Conservation (phyloP, 306 rosid species). For the Ammopiptanthus mongolicus region DNA sequence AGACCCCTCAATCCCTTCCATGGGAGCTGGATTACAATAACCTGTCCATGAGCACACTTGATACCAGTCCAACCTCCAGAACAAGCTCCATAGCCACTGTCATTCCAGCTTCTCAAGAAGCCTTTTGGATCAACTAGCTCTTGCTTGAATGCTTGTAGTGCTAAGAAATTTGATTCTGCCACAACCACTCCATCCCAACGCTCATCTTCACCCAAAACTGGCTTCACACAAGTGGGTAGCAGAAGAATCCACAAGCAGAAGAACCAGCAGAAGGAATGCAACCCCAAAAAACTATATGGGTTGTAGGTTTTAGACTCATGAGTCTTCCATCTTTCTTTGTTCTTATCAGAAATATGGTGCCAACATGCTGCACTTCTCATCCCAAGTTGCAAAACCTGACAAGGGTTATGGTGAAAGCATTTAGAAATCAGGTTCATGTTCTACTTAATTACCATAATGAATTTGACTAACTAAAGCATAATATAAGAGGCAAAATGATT, state of each 20-base stretch:
- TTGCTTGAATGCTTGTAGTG: constrained; percentile 73
- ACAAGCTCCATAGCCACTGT: constrained; percentile 69
- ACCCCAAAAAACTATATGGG: background rate
- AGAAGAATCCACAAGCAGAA: constrained; percentile 25
- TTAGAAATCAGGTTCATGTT: background rate
- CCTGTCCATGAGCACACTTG: constrained; percentile 82
- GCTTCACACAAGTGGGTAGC: constrained; percentile 17
- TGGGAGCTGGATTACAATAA: constrained; percentile 75
- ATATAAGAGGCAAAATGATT: too few species aligned
- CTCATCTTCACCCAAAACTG: constrained; percentile 30
- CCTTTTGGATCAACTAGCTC: constrained; percentile 70
- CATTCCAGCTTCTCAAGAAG: constrained; percentile 72
- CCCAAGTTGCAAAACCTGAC: constrained; percentile 2
- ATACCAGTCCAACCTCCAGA: constrained; percentile 77
- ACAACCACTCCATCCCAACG: constrained; percentile 71
- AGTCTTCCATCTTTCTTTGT: constrained; percentile 45
- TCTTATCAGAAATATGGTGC: constrained; percentile 18
- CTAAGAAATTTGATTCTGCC: constrained; percentile 54
- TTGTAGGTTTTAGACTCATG: background rate
- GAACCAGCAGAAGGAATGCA: background rate
- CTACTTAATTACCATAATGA: constrained; percentile 15
- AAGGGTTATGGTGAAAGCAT: constrained; percentile 12
- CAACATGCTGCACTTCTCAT: background rate
- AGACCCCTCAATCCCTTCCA: constrained; percentile 65
- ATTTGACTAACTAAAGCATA: too few species aligned